Conservation (phyloP, 176 grass and related monocot species). For the Musa beccarii region DNA sequence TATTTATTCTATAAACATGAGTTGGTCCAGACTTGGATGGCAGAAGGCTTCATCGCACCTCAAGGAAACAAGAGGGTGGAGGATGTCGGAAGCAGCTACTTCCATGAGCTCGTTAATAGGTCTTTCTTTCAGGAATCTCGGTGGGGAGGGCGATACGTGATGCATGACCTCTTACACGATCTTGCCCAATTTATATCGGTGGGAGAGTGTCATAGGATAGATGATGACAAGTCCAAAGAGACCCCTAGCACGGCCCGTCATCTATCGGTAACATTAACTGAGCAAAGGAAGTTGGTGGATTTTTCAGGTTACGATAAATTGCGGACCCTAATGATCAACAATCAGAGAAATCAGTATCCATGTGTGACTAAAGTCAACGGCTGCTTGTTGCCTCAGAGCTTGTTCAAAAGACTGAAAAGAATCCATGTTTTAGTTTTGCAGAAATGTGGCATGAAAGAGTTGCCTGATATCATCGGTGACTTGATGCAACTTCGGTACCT, state of each 20-base stretch:
- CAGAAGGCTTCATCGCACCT: constrained; percentile 17
- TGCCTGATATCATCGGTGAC: constrained; percentile 20
- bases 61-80: constrained; percentile 14
- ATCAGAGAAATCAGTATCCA: not conserved
- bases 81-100: constrained; percentile 15
- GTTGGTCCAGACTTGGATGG: constrained; percentile 20
- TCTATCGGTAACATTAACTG: constrained; percentile 2
- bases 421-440: constrained; percentile 15
- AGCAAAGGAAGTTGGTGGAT: not conserved
- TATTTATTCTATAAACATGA: constrained; percentile 21
- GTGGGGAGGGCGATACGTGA: constrained; percentile 5
- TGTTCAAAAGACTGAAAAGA: constrained; percentile 9
- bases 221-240: constrained; percentile 12
- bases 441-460: not conserved
- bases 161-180: constrained; percentile 19
- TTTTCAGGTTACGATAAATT: not conserved
- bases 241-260: not conserved
- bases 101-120: constrained; percentile 19
- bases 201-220: constrained; percentile 8
- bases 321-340: constrained; percentile 14
- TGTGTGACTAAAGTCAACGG: not conserved
- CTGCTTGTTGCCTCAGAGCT: not conserved
- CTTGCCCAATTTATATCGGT: constrained; percentile 15
- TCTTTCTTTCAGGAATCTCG: constrained; percentile 17
- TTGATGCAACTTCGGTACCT: constrained; percentile 24